Conservation (phyloP, 1,284 basidiomycete species). For the Ustilago trichophora region DNA sequence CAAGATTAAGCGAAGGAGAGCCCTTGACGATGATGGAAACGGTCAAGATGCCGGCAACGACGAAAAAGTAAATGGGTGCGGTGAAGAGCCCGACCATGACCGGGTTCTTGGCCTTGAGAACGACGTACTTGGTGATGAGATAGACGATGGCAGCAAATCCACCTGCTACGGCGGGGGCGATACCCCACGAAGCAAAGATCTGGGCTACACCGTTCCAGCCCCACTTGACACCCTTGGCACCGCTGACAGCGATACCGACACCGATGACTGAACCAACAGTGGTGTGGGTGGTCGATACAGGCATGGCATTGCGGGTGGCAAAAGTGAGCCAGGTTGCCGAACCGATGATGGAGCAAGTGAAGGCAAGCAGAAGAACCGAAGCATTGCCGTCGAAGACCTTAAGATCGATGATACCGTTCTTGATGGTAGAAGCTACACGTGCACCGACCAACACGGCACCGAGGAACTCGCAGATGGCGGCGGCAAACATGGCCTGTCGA, state of each 20-base stretch:
- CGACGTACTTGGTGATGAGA: constrained; percentile 40
- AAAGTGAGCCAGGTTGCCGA: constrained; percentile 44
- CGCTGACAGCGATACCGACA: constrained; percentile 40
- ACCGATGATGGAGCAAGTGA: constrained; percentile 48
- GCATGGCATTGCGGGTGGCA: constrained; percentile 42
- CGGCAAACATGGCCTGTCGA: constrained; percentile 35
- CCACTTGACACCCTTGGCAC: constrained; percentile 38
- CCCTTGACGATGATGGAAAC: constrained; percentile 46
- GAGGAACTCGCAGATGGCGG: constrained; percentile 47
- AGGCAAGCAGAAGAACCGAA: constrained; percentile 34
- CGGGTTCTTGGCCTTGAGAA: constrained; percentile 32
- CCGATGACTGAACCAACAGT: constrained; percentile 45
- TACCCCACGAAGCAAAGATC: constrained; percentile 48
- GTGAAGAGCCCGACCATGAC: constrained; percentile 29
- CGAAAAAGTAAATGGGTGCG: constrained; percentile 42
- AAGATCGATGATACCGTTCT: constrained; percentile 47
- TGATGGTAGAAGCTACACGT: constrained; percentile 46
- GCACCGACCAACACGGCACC: constrained; percentile 48
- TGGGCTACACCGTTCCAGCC: constrained; percentile 44
- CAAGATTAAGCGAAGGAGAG: constrained; percentile 42
- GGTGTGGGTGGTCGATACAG: constrained; percentile 51
- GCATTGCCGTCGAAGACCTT: constrained; percentile 36
- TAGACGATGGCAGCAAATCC: constrained; percentile 37
- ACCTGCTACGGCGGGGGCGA: constrained; percentile 40
- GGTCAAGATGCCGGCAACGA: constrained; percentile 33